Percentiles rank a stretch among this genome's conserved stretches.
These are phyloP conservation scores for Ustanciosporium gigantosporum DNA, from an alignment of 1,284 basidiomycete species.

Conservation along the genomic window DNA sequence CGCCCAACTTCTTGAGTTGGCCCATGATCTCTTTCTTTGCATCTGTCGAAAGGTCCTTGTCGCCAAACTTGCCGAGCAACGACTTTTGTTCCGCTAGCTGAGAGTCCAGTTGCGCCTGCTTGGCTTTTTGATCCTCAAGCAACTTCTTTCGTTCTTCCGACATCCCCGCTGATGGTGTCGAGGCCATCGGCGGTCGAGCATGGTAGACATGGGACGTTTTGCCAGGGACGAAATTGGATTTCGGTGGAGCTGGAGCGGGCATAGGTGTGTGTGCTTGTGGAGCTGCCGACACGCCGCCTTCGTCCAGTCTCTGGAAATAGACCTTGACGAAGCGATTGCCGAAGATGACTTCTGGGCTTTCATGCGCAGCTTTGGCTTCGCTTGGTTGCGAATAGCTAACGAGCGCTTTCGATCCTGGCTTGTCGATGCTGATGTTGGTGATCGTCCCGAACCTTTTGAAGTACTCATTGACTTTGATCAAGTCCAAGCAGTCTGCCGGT, in stretches of 20 bases:
- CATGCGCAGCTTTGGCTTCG: conserved; percentile 86
- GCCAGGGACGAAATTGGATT: conserved; percentile 47
- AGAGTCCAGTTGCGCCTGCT: conserved; percentile 76
- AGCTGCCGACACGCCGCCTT: conserved; percentile 71
- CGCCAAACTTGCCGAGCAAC: conserved; percentile 72
- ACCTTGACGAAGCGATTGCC: conserved; percentile 89
- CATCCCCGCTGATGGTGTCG: conserved; percentile 12
- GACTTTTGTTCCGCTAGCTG: conserved; percentile 88
- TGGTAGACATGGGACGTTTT: conserved; percentile 53
- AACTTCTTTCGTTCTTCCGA: conserved; percentile 60
- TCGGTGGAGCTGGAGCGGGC: not conserved
- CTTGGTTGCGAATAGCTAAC: conserved; percentile 84
- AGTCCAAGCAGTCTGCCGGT: conserved; percentile 76
- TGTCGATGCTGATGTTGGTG: conserved; percentile 87
- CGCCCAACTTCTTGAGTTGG: conserved; percentile 75
- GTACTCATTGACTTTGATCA: conserved; percentile 81
- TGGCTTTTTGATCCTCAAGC: conserved; percentile 65
- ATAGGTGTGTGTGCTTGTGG: conserved; percentile 72
- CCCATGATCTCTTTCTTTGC: conserved; percentile 82
- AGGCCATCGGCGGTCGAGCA: conserved; percentile 30
- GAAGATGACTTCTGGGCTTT: conserved; percentile 88
- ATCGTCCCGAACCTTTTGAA: conserved; percentile 91
- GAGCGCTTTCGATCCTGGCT: conserved; percentile 73
- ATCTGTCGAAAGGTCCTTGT: conserved; percentile 68
- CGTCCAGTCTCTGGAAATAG: conserved; percentile 58